Conservation (phyloP, 345 rosid genomes). For the Clarkia xantiana region DNA sequence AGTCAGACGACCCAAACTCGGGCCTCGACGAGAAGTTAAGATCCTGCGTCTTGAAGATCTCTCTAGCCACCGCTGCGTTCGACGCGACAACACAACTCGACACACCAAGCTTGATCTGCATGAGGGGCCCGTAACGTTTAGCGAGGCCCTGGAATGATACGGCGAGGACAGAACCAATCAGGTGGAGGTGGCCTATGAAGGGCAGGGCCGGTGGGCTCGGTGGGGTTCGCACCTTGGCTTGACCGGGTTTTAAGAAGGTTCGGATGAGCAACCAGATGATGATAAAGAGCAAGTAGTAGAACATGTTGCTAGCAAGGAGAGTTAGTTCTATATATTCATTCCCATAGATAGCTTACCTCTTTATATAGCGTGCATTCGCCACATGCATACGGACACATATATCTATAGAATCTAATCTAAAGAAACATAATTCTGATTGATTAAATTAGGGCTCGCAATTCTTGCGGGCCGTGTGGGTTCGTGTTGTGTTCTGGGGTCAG, state of each 20-base stretch:
- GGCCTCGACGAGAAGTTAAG: conserved; percentile 20
- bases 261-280: conserved; percentile 16
- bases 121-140: conserved; percentile 18
- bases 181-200: conserved; percentile 31
- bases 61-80: conserved; percentile 11
- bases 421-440: no score
- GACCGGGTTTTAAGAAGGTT: conserved; percentile 5
- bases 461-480: no score
- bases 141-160: conserved; percentile 18
- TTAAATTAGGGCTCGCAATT: no score
- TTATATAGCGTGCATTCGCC: no score
- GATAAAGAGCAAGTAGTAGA: conserved; percentile 6
- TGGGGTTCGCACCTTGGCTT: conserved; percentile 8
- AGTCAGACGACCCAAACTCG: conserved; percentile 16
- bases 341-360: no score
- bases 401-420: no score
- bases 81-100: conserved; percentile 18
- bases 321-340: no score
- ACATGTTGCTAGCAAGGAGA: background rate
- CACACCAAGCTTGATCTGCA: conserved; percentile 19
- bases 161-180: conserved; percentile 16
- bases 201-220: conserved; percentile 31
- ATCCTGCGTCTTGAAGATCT: conserved; percentile 21
- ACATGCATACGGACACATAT: no score
- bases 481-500: no score